Conservation (phyloP, 2,329 filamentous ascomycete species). For the Aspergillus tamarii region DNA sequence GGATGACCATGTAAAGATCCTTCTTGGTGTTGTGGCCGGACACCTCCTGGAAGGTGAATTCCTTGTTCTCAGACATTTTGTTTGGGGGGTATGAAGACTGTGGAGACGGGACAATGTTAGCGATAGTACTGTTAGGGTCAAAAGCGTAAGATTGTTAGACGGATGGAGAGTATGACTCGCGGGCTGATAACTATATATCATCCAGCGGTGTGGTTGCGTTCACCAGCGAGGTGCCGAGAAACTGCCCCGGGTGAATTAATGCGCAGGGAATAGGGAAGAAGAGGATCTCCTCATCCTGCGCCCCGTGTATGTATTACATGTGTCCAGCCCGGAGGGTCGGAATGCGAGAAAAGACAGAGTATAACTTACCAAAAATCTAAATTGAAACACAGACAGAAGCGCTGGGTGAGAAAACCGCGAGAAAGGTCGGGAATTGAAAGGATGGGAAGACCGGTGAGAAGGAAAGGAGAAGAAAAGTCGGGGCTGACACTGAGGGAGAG, state of each 20-base stretch:
- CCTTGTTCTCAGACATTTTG: constrained; percentile 59
- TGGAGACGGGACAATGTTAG: not conserved
- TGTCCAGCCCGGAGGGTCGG: not conserved
- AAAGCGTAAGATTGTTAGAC: not conserved
- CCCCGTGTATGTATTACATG: not conserved
- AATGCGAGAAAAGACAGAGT: constrained; percentile 8
- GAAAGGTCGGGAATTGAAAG: not conserved
- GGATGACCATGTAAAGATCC: constrained; percentile 87
- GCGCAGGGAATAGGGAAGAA: not conserved
- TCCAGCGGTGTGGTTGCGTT: not conserved
- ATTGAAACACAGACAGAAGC: constrained; percentile 10
- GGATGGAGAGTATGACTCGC: not conserved
- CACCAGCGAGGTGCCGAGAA: not conserved
- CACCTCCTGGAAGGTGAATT: constrained; percentile 79
- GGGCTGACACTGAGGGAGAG: constrained; percentile 9
- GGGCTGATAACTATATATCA: not conserved
- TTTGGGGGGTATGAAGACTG: constrained; percentile 16
- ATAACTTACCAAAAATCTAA: constrained; percentile 11
- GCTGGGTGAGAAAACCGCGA: not conserved
- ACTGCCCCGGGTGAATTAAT: not conserved
- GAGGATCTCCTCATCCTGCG: not conserved
- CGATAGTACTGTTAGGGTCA: not conserved
- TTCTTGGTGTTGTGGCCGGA: constrained; percentile 86
- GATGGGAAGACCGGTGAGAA: not conserved
- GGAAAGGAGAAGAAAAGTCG: constrained; percentile 13